Conservation (phyloP, 2,329 filamentous ascomycete species). For the Stagonosporopsis tanaceti region DNA sequence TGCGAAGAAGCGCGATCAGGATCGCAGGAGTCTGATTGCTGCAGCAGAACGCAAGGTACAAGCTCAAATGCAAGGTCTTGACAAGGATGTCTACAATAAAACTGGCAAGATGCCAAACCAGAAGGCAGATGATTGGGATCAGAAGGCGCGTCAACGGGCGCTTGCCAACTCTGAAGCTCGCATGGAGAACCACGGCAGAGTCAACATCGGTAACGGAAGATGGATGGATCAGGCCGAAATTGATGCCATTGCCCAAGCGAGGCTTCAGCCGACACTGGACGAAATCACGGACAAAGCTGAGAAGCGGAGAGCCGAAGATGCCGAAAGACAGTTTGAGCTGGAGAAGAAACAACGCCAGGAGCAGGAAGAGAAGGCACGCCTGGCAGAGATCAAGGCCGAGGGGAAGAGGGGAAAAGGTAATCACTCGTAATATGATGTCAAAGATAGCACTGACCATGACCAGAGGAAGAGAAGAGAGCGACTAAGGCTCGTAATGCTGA, state of each 20-base stretch:
- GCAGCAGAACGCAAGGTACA: conserved; percentile 88
- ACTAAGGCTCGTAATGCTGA: conserved; percentile 59
- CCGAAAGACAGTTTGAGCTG: conserved; percentile 68
- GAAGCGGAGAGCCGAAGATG: conserved; percentile 70
- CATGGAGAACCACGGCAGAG: conserved; percentile 64
- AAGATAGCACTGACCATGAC: conserved; percentile 32
- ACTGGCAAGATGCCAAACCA: conserved; percentile 76
- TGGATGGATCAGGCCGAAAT: conserved; percentile 81
- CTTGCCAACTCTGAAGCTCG: conserved; percentile 69
- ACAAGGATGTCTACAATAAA: conserved; percentile 78
- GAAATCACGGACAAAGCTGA: conserved; percentile 84
- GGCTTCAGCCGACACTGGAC: conserved; percentile 83
- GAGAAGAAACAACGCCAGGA: conserved; percentile 70
- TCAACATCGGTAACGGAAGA: conserved; percentile 80
- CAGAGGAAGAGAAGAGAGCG: conserved; percentile 64
- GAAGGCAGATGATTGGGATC: conserved; percentile 78
- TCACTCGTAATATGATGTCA: not conserved
- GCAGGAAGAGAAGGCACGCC: conserved; percentile 62
- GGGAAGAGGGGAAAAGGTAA: conserved; percentile 64
- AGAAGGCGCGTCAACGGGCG: conserved; percentile 75
- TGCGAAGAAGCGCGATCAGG: conserved; percentile 74
- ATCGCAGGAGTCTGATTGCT: conserved; percentile 77
- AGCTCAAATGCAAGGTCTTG: conserved; percentile 78
- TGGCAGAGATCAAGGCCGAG: conserved; percentile 56
- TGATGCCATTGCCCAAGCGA: conserved; percentile 77